phyloP scores from a whole-genome alignment of 2,329 filamentous ascomycete genomes.

The Dactylellina drechsleri region DNA sequence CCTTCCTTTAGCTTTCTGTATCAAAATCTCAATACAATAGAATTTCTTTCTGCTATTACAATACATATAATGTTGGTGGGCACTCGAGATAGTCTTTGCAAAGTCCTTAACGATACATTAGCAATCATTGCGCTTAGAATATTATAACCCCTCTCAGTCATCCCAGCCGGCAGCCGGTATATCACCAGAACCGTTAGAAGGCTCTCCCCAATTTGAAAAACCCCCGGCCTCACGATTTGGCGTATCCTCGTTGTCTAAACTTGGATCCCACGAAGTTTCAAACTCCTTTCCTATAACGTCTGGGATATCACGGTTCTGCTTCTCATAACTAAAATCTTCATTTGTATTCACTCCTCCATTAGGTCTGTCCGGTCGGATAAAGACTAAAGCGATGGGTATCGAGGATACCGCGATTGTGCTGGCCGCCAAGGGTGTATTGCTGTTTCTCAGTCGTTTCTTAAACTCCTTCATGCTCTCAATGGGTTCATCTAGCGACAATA shows the following conservation, averaged over 20 bases:
- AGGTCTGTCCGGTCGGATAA: slow-evolving; percentile 6
- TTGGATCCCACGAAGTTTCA: not conserved
- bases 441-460: slow-evolving; percentile 7
- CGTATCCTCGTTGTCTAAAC: not conserved
- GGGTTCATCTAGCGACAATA: slow-evolving; percentile 10
- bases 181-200: no score
- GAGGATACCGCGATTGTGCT: not conserved
- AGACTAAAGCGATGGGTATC: slow-evolving; percentile 23
- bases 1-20: no score
- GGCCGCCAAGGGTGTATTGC: not conserved
- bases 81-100: no score
- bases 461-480: slow-evolving; percentile 26
- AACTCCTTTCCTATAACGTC: not conserved
- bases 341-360: not conserved
- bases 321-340: slow-evolving; percentile 31
- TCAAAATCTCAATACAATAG: no score
- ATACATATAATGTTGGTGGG: no score
- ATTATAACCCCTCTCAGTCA: not conserved
- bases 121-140: no score
- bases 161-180: not conserved
- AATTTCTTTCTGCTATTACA: no score
- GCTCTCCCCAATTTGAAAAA: not conserved
- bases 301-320: slow-evolving; percentile 16
- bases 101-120: no score
- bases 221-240: not conserved